Conservation (phyloP, 2,329 filamentous ascomycete genomes). For the Xylaria arbuscula region DNA sequence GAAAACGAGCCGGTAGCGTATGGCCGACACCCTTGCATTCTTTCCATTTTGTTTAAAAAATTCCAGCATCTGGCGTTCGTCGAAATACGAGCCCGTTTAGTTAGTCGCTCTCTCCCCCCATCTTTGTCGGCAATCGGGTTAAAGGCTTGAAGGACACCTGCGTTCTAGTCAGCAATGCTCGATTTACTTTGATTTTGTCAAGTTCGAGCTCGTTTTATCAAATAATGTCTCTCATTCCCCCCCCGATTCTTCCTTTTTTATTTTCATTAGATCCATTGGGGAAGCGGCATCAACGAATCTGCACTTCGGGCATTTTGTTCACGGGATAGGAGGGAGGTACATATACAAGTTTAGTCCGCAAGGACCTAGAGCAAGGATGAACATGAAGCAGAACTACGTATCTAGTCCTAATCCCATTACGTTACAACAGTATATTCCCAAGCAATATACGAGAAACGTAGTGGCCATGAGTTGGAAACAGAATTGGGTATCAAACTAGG, state of each 20-base stretch:
- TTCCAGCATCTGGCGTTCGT: slow-evolving; percentile 16
- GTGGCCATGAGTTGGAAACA: neutral
- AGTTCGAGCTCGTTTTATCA: neutral
- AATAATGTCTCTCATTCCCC: neutral
- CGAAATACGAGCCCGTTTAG: neutral
- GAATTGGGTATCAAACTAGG: slow-evolving; percentile 24
- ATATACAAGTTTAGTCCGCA: slow-evolving; percentile 20
- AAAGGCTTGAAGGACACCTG: neutral
- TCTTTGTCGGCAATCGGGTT: neutral
- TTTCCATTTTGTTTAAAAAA: slow-evolving; percentile 5
- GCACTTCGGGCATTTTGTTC: neutral
- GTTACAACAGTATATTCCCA: neutral
- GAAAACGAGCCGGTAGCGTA: slow-evolving; percentile 3
- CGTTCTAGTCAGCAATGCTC: slow-evolving; percentile 2
- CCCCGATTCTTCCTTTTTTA: neutral
- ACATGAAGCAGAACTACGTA: slow-evolving; percentile 9
- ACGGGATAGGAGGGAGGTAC: neutral
- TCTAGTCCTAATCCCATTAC: neutral
- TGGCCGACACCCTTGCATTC: slow-evolving; percentile 4
- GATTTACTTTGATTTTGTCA: neutral
- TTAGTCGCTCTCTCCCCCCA: neutral
- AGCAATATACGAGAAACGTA: neutral
- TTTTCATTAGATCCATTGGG: neutral
- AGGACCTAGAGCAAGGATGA: slow-evolving; percentile 21
- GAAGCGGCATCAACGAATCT: neutral